These are phyloP conservation scores for Coccomyxa subellipsoidea DNA, from an alignment of 163 green algal species.

Conservation along the genomic window DNA sequence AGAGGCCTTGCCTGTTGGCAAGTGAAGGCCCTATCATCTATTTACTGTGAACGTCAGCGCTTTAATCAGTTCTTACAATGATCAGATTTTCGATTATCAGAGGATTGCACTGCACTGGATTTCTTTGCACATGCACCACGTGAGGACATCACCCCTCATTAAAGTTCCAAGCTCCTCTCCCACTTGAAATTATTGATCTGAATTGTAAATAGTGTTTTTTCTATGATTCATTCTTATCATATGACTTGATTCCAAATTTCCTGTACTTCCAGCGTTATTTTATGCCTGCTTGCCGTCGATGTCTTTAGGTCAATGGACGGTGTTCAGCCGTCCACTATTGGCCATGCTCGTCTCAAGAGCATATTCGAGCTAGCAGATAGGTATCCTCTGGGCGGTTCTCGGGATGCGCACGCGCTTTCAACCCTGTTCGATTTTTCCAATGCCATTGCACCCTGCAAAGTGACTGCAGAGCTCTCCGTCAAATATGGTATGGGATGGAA, in stretches of 20 bases:
- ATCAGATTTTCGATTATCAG: too few species aligned
- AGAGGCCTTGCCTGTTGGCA: neutral
- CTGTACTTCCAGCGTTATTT: neutral
- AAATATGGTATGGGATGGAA: slow-evolving; percentile 5
- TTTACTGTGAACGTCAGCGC: too few species aligned
- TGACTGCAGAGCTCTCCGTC: neutral
- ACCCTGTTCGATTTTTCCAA: neutral
- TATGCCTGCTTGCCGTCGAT: neutral
- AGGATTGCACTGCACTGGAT: too few species aligned
- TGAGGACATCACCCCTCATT: too few species aligned
- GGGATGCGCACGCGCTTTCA: neutral
- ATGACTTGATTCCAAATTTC: too few species aligned
- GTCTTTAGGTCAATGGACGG: neutral
- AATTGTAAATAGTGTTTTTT: too few species aligned
- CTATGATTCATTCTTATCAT: too few species aligned
- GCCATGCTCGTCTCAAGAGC: neutral
- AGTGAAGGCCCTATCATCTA: neutral
- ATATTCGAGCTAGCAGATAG: neutral
- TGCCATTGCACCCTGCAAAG: neutral
- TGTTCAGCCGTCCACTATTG: neutral
- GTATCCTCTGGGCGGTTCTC: neutral
- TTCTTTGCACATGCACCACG: too few species aligned
- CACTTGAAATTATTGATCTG: too few species aligned
- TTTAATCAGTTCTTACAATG: too few species aligned
- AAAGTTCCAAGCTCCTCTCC: too few species aligned